Evolutionary conservation across 2,329 filamentous ascomycete genomes (phyloP), one percentile per base, ranked within the genome.

Genomic region (Xylariomycetidae sp.): DNA sequence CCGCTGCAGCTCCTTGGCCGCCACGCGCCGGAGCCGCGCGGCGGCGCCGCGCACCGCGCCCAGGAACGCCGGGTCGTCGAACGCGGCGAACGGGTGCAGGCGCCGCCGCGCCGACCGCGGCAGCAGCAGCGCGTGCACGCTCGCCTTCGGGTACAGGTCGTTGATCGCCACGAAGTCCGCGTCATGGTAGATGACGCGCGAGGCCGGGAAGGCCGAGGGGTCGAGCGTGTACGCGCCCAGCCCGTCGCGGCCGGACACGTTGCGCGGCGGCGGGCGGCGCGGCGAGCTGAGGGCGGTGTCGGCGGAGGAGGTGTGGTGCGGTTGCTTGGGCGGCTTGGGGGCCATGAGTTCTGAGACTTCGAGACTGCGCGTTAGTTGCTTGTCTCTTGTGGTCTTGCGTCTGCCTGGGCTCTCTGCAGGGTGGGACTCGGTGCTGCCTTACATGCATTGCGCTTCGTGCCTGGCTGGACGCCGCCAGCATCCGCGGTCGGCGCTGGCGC

Each of bases 81-180:
- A 79, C 4, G 85, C 85, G 14, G 83, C 74, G 51, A 90, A 82
- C 0, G 90, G 89, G 48, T 94, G 83, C 9, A 77, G 63, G 5
- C 69, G 62, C 47, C 70, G 76, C 52, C 79, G 75, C 3, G 56
- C 50, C 1, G 67, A 53, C 31, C 89, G 82, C 6, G 89, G 86
- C 5, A 96, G 76, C n/a, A 96, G 75, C 3, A 98, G 82, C 2
- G 86, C 71, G 63, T 98, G 92, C 4, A 95, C 69, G 4, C 75
- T 78, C 4, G 85, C 76, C 60, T 96, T 98, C 7, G 92, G 89
- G 54, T 78, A 98, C 40, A 78, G 67, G 63, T 98, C 92, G 48
- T 81, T 72, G 56, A 96, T 85, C 14, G 79, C 74, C 31, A 89
- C 84, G 45, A 82, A 86, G 39, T 77, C 63, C n/a, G 74, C 67